phyloP scores from a whole-genome alignment of 2,329 filamentous ascomycete species.

The Cryphonectria parasitica region DNA sequence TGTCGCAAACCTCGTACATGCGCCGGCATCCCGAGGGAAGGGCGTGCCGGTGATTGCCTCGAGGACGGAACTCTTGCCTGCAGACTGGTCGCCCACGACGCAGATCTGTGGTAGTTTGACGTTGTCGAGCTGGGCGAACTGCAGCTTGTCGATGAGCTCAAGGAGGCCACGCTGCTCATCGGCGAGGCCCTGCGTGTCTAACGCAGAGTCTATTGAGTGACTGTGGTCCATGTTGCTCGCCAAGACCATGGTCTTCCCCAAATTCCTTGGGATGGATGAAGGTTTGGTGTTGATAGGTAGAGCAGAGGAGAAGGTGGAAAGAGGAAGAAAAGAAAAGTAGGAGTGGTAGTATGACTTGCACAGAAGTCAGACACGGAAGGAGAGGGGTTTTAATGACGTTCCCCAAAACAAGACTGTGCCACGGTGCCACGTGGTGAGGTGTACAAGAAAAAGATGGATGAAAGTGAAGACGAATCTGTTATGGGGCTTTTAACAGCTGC shows the following conservation, averaged over 20 bases:
- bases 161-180: conserved; percentile 60
- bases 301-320: background rate
- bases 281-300: too few species aligned
- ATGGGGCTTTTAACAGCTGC: background rate
- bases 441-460: conserved; percentile 7
- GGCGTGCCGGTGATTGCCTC: conserved; percentile 66
- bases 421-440: conserved; percentile 1
- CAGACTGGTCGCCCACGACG: conserved; percentile 67
- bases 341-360: background rate
- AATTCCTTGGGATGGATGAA: background rate
- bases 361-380: background rate
- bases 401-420: background rate
- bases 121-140: conserved; percentile 41
- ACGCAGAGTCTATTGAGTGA: conserved; percentile 50
- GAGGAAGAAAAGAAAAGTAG: background rate
- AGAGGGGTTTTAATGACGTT: conserved; percentile 4
- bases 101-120: conserved; percentile 62
- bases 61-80: conserved; percentile 66
- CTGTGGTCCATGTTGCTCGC: conserved; percentile 21
- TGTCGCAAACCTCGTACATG: conserved; percentile 66
- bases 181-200: conserved; percentile 54
- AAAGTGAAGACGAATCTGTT: background rate
- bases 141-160: conserved; percentile 54
- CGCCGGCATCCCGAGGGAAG: conserved; percentile 62
- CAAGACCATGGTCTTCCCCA: conserved; percentile 16